Evolutionary conservation across 371 early-diverging fungal genomes (phyloP).

Genomic region (Spiromyces aspiralis): DNA sequence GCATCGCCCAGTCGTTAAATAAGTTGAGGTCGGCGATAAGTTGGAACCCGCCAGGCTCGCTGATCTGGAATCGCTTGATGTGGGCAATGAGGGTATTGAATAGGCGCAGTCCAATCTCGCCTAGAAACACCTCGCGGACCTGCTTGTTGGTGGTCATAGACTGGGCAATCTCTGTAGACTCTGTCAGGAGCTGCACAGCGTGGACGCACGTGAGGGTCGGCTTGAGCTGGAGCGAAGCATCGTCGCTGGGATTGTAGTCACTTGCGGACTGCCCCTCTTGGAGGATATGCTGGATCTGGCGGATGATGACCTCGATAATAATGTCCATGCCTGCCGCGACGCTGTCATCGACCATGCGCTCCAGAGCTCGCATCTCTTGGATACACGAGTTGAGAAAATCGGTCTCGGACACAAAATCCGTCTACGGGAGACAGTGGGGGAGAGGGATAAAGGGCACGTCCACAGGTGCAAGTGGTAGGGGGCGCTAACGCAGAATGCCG

Average conservation of each 20-base stretch:
- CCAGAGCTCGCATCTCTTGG: slow-evolving; percentile 69
- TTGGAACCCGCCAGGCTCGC: slow-evolving; percentile 48
- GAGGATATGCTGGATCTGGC: slow-evolving; percentile 60
- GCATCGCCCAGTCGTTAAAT: slow-evolving; percentile 46
- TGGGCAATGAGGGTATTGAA: slow-evolving; percentile 66
- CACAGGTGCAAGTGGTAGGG: slow-evolving; percentile 8
- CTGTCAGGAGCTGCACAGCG: slow-evolving; percentile 60
- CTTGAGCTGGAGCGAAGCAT: slow-evolving; percentile 32
- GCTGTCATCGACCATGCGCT: slow-evolving; percentile 60
- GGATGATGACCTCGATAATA: slow-evolving; percentile 57
- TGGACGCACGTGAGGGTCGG: slow-evolving; percentile 56
- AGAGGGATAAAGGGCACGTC: neutral
- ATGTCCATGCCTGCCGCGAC: slow-evolving; percentile 83
- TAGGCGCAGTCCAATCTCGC: slow-evolving; percentile 70
- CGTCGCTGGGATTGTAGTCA: slow-evolving; percentile 52
- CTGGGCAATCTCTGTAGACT: slow-evolving; percentile 45
- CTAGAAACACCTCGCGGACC: slow-evolving; percentile 77
- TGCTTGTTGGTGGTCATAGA: slow-evolving; percentile 46
- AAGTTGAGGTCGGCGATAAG: slow-evolving; percentile 69
- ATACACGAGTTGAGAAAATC: slow-evolving; percentile 72
- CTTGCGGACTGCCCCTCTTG: slow-evolving; percentile 35
- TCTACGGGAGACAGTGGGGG: slow-evolving; percentile 12
- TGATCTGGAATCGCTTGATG: slow-evolving; percentile 57
- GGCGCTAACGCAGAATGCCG: neutral
- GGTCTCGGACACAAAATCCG: slow-evolving; percentile 52